These are phyloP conservation scores for Tylopilus felleus DNA, from an alignment of 768 basidiomycete species.

Conservation along the genomic window DNA sequence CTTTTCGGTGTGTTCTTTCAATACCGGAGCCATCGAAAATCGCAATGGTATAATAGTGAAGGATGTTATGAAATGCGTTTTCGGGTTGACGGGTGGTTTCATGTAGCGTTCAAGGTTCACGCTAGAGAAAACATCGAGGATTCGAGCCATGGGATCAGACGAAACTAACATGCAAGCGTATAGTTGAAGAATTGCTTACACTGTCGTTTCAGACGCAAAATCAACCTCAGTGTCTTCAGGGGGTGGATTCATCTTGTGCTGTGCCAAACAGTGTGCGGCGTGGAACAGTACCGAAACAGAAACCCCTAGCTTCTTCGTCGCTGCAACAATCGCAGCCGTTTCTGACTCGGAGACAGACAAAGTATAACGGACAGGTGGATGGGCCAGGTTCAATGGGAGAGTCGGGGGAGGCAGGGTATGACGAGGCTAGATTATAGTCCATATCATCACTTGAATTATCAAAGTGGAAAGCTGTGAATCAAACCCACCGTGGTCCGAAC, in stretches of 20 bases:
- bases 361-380: constrained; percentile 2
- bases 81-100: constrained; percentile 16
- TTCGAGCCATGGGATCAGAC: not conserved
- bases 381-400: constrained; percentile 4
- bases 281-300: constrained; percentile 18
- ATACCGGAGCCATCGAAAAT: constrained; percentile 13
- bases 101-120: constrained; percentile 19
- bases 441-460: not conserved
- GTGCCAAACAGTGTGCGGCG: constrained; percentile 23
- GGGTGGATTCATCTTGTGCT: constrained; percentile 21
- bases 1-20: constrained; percentile 8
- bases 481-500: constrained; percentile 10
- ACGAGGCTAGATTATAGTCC: not conserved
- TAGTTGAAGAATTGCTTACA: constrained; percentile 6
- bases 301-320: constrained; percentile 9
- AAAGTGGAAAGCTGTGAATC: not conserved
- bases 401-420: constrained; percentile 9
- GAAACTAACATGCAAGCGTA: no score
- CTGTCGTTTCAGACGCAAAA: constrained; percentile 7
- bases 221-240: constrained; percentile 11
- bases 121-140: not conserved
- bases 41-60: constrained; percentile 12
- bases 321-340: constrained; percentile 9
- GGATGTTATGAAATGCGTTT: constrained; percentile 18
- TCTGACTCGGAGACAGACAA: not conserved